Conservation (phyloP, 176 grass and related monocot genomes). For the Zoysia japonica region DNA sequence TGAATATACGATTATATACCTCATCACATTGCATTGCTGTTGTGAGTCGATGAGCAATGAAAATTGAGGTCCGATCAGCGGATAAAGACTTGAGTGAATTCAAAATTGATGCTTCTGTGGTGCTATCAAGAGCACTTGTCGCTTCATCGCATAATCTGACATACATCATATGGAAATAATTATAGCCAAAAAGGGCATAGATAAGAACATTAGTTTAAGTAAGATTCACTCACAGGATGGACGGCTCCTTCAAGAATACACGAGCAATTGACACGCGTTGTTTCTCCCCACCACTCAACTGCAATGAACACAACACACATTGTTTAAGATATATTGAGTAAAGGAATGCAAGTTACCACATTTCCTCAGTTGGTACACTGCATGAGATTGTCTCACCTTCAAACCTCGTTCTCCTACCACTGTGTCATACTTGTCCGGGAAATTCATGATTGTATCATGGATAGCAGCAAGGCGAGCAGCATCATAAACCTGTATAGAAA, state of each 20-base stretch:
- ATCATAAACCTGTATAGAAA: conserved; percentile 68
- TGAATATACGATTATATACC: conserved; percentile 47
- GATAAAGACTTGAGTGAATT: conserved; percentile 82
- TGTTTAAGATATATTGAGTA: conserved; percentile 37
- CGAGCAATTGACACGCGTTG: conserved; percentile 96
- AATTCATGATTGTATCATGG: conserved; percentile 92
- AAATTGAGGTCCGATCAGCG: conserved; percentile 71
- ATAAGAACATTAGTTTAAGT: conserved; percentile 12
- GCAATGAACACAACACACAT: conserved; percentile 33
- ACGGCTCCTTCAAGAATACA: conserved; percentile 95
- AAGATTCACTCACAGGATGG: conserved; percentile 77
- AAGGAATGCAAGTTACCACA: background rate
- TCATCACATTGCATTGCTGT: conserved; percentile 94
- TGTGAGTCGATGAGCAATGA: conserved; percentile 92
- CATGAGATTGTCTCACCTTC: conserved; percentile 63
- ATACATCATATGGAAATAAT: conserved; percentile 26
- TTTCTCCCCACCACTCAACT: conserved; percentile 99
- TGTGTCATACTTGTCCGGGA: conserved; percentile 87
- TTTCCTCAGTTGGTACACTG: conserved; percentile 29
- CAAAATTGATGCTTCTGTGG: conserved; percentile 92
- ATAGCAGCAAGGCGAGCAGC: conserved; percentile 82
- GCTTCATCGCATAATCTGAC: conserved; percentile 94
- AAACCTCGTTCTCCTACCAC: conserved; percentile 95
- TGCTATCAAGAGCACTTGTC: conserved; percentile 96
- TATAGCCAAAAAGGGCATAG: conserved; percentile 6